Evolutionary conservation across 306 rosid species (phyloP).

Genomic region (Astragalus glycyphyllos): DNA sequence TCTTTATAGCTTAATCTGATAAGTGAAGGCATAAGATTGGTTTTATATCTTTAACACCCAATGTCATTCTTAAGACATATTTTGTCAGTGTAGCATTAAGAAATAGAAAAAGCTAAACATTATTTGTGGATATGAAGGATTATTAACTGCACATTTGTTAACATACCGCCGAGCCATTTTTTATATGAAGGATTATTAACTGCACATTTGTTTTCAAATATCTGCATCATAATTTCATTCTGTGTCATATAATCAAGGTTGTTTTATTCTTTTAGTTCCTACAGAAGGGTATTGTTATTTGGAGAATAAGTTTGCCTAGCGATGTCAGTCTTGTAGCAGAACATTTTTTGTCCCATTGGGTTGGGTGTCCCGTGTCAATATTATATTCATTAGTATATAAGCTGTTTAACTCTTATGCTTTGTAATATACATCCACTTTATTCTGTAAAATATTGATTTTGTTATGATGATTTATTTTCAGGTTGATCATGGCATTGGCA

Average conservation of each 20-base stretch:
- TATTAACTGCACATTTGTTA: neutral
- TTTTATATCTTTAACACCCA: neutral
- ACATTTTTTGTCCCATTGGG: constrained; percentile 6
- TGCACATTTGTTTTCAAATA: no score
- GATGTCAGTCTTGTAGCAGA: constrained; percentile 4
- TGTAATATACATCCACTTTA: neutral
- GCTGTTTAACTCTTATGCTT: neutral
- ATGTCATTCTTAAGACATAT: neutral
- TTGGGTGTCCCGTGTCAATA: neutral
- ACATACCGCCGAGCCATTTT: no score
- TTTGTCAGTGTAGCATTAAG: neutral
- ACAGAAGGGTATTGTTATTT: constrained; percentile 18
- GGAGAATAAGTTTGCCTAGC: constrained; percentile 9
- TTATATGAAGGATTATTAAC: no score
- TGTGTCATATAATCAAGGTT: neutral
- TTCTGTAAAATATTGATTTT: constrained; percentile 33
- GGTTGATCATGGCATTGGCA: constrained; percentile 54
- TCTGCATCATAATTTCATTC: constrained; percentile 1
- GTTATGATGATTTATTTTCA: constrained; percentile 44
- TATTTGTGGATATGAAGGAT: constrained; percentile 21
- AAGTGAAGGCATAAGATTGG: constrained; percentile 18
- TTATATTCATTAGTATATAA: neutral
- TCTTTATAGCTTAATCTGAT: neutral
- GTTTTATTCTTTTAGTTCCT: constrained; percentile 8
- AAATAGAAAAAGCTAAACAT: neutral